phyloP scores from a whole-genome alignment of 2,329 filamentous ascomycete species.

The Colletotrichum lupini region DNA sequence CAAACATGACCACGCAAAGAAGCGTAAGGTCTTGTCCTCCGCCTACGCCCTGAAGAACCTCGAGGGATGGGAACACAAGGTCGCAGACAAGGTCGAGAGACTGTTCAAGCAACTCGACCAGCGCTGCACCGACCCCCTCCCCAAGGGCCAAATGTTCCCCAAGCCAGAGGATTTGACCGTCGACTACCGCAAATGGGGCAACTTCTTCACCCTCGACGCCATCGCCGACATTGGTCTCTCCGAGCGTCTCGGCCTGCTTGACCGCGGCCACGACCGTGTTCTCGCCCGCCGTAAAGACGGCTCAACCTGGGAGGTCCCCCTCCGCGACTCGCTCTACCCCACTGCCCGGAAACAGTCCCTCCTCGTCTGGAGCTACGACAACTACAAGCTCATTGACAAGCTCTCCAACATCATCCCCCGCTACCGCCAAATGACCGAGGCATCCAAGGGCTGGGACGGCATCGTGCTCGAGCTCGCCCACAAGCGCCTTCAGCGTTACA shows the following conservation, averaged over 20 bases:
- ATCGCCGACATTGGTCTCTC: slow-evolving; percentile 67
- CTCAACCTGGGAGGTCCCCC: slow-evolving; percentile 54
- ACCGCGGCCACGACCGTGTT: slow-evolving; percentile 57
- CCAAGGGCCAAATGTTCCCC: slow-evolving; percentile 40
- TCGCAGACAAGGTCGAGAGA: slow-evolving; percentile 60
- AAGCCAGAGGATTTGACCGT: slow-evolving; percentile 54
- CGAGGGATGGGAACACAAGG: slow-evolving; percentile 65
- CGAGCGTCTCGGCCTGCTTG: slow-evolving; percentile 62
- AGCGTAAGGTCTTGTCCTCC: slow-evolving; percentile 60
- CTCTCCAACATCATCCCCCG: slow-evolving; percentile 58
- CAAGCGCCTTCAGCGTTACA: slow-evolving; percentile 49
- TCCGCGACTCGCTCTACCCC: slow-evolving; percentile 62
- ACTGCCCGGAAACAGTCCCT: slow-evolving; percentile 61
- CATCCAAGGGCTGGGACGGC: slow-evolving; percentile 56
- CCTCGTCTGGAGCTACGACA: slow-evolving; percentile 61
- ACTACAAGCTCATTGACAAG: slow-evolving; percentile 59
- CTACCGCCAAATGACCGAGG: slow-evolving; percentile 51
- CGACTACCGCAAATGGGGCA: slow-evolving; percentile 62
- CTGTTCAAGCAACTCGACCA: slow-evolving; percentile 56
- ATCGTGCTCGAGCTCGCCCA: slow-evolving; percentile 47
- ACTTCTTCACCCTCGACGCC: slow-evolving; percentile 67
- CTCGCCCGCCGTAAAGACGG: slow-evolving; percentile 57
- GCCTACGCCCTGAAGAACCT: slow-evolving; percentile 66
- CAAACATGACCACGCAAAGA: slow-evolving; percentile 61
- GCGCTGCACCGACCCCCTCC: slow-evolving; percentile 51